Percentiles rank a stretch among this genome's conserved stretches.
Evolutionary conservation across 495 filamentous ascomycete species (phyloP).

Genomic region (Trichoderma reesei): DNA sequence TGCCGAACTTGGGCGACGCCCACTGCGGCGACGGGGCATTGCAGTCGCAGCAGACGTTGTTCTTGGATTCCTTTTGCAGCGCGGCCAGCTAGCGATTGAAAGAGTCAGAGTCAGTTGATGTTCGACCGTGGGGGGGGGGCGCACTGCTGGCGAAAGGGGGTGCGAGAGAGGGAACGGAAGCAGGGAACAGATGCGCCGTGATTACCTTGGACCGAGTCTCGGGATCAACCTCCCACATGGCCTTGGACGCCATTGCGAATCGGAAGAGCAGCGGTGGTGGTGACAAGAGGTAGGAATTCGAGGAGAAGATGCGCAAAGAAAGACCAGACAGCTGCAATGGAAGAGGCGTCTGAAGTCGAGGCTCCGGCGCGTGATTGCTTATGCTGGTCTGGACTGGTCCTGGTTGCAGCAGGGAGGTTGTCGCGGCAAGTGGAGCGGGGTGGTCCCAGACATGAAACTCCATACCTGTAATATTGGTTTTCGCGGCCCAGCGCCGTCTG

Average conservation of each 20-base stretch:
- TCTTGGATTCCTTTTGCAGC: conserved; percentile 78
- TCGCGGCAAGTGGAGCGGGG: conserved; percentile 6
- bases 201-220: conserved; percentile 83
- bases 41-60: conserved; percentile 89
- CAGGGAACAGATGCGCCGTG: conserved; percentile 14
- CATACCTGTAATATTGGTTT: neutral
- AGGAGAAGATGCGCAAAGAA: neutral
- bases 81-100: conserved; percentile 55
- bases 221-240: conserved; percentile 96
- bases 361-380: neutral
- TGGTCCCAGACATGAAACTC: neutral
- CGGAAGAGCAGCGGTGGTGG: too few relatives aligned
- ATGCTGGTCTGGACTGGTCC: neutral
- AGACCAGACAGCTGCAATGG: neutral
- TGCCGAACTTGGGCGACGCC: conserved; percentile 62
- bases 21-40: conserved; percentile 92
- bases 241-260: conserved; percentile 36
- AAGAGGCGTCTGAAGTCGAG: neutral
- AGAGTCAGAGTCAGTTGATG: neutral
- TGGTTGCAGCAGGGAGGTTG: neutral
- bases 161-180: neutral
- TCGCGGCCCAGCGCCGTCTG: neutral
- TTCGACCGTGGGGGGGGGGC: neutral
- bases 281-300: too few relatives aligned
- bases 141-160: neutral